Base-by-base conservation (phyloP, 208 protist genomes). In the Trypanosoma caninum region DNA sequence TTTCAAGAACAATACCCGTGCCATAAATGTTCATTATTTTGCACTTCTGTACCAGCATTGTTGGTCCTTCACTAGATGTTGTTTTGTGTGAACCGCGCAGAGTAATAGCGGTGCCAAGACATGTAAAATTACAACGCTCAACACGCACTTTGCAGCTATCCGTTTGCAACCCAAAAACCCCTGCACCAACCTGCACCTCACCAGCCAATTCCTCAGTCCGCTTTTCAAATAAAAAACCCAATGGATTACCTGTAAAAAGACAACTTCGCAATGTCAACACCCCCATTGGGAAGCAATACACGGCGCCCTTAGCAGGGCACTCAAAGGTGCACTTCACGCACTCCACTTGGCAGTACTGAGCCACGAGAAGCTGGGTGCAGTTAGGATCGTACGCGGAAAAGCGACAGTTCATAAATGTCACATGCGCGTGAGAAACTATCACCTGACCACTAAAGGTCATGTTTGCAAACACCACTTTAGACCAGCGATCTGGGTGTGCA, bases 301-400 rank as follows among this genome's bases (percentile, higher is more conserved):
- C 30, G 4, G 72, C 73, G 38, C 79, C 76, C 27, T 69, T 70
- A 25, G 44, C 35, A 31, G 80, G 80, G 44, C 57, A 61, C 28
- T 86, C 84, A 59, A 95, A 95, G 42, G 83, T 82, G 71, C 88
- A 95, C 51, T 78, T 80, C 23, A 64, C 59, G 60, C 80, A 90
- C 40, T 69, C 56, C 59, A 95, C 88, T 10, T 59, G 27, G 57
- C 85, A 91, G 65, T 92, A 95, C 69, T 91, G 88, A 14, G 78
- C 75, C 9, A 90, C 80, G 27, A 76, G 54, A 48, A 95, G 80
- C 58, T 92, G 88, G 18, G 80, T 78, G 18, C 41, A 51, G 41
- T 74, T 35, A 27, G 34, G 25, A 23, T 2, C 48, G 4, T 54
- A 5, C n/a, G 65, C 44, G 18, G 69, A 52, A 37, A 95, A 95